Evolutionary conservation across 83 land plant genomes (phyloP), one percentile per base, ranked within the genome.

Genomic region (Isoetes engelmannii): DNA sequence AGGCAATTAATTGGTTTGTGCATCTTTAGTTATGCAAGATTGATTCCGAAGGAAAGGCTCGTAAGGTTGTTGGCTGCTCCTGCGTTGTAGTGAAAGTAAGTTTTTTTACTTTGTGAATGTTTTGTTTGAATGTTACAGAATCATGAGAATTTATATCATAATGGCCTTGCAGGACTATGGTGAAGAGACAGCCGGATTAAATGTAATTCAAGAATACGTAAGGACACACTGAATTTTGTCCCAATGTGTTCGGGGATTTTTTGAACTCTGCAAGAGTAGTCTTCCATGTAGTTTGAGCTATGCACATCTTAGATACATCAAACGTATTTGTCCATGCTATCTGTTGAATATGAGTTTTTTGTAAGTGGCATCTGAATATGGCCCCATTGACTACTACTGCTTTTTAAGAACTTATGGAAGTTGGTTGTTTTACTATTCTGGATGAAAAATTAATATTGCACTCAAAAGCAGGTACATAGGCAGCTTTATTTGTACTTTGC

Each of bases 11-110:
- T 53, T 46, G 42, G 46, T 69, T 15, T 7, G 8, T 8, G 42
- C 17, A 12, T 67, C 4, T 19, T 45, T 78, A 87, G 83, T 75
- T 88, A 7, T 90, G 96, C 84, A 90, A 90, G 81, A 87, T 90
- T 77, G 96, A 90, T 48, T 87, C 92, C 5, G 96, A 90, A 47
- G 96, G 96, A 5, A 90, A 90, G 71, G 92, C 92, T 4, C 75
- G 95, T 72, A 90, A 87, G 64, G 92, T 90, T 7, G 95, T 90
- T n/a, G 92, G 96, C 21, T 83, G 87, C 74, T 90, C 96, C 10
- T 87, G 92, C 59, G 88, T 89, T 6, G 96, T 90, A 21, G 87
- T 90, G 19, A 87, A 83, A 92, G 91, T 85, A 65, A 4, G 19
- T n/a, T 50, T 5, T 50, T 28, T 13, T 73, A 15, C 44, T 18